Base-by-base conservation (phyloP, 352 stramenopile genomes). In the Phytophthora syringae region DNA sequence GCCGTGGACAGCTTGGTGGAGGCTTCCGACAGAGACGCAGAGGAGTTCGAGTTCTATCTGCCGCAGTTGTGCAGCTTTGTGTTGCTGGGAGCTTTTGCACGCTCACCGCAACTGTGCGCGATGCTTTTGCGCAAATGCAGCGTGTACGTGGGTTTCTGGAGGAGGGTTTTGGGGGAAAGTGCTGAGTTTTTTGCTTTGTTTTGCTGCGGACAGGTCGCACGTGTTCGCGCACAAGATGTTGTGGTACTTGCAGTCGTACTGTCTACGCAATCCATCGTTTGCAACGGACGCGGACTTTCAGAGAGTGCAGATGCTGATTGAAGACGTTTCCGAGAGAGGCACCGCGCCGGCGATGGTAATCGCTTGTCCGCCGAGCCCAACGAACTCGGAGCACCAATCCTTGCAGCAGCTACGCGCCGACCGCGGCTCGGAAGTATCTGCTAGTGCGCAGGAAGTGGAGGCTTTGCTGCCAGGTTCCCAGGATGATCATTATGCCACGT, bases 141-240 rank as follows among this genome's bases (percentile, higher is more conserved):
- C 57, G 67, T 81, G 78, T 92, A 86, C 47, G 71, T 75, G 15
- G 5, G 12, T 60, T 50, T 24, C 13, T 20, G 52, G 30, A 10
- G 12, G 7, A 20, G 27, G 27, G 5, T 32, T 32, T 32, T 25
- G 44, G 15, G 37, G 16, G 16, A 18, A 30, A 24, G 1, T 40
- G 16, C 28, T 69, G 53, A 44, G 12, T 52, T 3, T 32, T n/a
- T 5, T 39, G 27, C 1, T 28, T 40, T 63, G 13, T 7, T 25
- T 21, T 53, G 28, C 21, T 43, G 11, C n/a, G 54, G 16, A 37
- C 53, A 91, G 82, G 34, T 94, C 87, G 45, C 85, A 95, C 62
- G 84, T 93, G 50, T 93, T 95, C 50, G 87, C 87, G 7, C 85
- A 95, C 69, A 88, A 89, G 53, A 92, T 95, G 73, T 48, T 92